These are phyloP conservation scores for Ophiostoma piceae DNA, from an alignment of 2,329 filamentous ascomycete genomes.

Conservation along the genomic window DNA sequence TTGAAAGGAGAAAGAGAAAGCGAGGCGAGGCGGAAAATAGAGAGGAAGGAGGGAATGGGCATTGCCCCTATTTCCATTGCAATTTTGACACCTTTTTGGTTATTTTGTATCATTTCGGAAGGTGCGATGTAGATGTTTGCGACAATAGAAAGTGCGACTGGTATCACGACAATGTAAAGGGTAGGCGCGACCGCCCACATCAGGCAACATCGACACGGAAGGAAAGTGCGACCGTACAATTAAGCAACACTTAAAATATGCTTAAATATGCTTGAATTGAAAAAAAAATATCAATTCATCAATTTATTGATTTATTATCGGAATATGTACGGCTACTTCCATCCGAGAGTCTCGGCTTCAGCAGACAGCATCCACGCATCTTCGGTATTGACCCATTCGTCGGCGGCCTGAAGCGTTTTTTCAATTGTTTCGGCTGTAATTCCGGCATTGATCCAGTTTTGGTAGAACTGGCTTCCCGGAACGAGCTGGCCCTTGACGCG, in stretches of 20 bases:
- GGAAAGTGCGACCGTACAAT: background rate
- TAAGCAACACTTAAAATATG: background rate
- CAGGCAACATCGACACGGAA: background rate
- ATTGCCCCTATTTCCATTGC: background rate
- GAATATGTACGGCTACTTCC: background rate
- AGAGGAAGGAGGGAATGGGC: background rate
- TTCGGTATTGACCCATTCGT: background rate
- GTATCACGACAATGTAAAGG: background rate
- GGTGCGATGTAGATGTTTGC: background rate
- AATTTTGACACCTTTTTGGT: slow-evolving; percentile 11
- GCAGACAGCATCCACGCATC: slow-evolving; percentile 6
- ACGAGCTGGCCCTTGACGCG: background rate
- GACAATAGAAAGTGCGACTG: background rate
- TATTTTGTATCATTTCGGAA: background rate
- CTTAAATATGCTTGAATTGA: background rate
- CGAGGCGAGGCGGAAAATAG: background rate
- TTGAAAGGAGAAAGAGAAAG: background rate
- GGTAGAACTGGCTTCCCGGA: background rate
- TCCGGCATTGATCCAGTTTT: background rate
- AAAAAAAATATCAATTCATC: background rate
- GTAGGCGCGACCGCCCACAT: background rate
- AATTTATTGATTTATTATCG: background rate
- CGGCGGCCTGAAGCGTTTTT: background rate
- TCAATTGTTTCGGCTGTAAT: background rate
- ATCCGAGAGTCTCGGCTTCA: background rate